Evolutionary conservation across 1,284 basidiomycete species (phyloP), one percentile per base, ranked within the genome.

Genomic region (Puccinia triticina): DNA sequence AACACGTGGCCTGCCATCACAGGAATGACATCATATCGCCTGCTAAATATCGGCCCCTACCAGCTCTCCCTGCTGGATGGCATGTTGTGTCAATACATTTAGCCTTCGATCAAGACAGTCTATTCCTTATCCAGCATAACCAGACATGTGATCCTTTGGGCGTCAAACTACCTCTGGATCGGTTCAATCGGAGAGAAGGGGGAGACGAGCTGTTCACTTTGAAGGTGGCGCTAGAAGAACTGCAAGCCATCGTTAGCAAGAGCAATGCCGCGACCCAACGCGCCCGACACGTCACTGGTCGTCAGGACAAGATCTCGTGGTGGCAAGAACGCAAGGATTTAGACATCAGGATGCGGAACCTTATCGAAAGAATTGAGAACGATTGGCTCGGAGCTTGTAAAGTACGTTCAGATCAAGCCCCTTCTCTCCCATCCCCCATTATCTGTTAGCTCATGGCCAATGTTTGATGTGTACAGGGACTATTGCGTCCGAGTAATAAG

Each of bases 311-410:
- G 5, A 76, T 82, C 21, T 89, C 89, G 1, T 98, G 96, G 96
- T 99, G 96, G 96, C 91, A 90, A 55, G 90, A 92, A 76, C 90
- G 95, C 16, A 89, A 89, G 64, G 90, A 90, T 40, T 89, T 99
- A 43, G 96, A 99, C 86, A 89, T 88, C 72, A 90, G 94, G 40
- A 87, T 99, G 86, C 89, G 91, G 73, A 90, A 91, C 50, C 88
- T 99, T 12, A 88, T 98, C 40, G 91, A 91, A 83, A 93, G 92
- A 83, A 92, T 99, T 53, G 96, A 99, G 86, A 94, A 93, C 85
- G 94, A 93, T 85, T 99, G 97, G 97, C 89, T 99, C 2, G 96
- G 97, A 0, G 95, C 93, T 32, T 98, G 98, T 91, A 98, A 98
- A 91, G 95, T 94, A 74, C 53, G 88, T 86, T 1, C 32, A 37